These are phyloP conservation scores for Diplodia intermedia DNA, from an alignment of 2,329 filamentous ascomycete genomes.

Conservation along the genomic window DNA sequence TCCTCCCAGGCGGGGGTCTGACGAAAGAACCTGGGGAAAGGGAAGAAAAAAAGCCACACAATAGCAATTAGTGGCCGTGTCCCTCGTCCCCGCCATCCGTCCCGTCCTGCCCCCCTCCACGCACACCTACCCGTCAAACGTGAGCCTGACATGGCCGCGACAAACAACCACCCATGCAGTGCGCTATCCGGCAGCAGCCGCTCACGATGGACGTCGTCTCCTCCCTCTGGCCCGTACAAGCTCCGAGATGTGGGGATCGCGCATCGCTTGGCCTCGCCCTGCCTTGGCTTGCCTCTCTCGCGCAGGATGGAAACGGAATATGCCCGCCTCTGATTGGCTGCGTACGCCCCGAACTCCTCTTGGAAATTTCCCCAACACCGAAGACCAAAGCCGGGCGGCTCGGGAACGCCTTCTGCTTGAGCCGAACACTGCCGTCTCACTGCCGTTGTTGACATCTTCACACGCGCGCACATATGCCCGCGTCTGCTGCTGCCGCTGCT, in stretches of 20 bases:
- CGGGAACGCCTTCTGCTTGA: neutral
- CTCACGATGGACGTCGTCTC: no score
- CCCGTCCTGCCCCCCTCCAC: neutral
- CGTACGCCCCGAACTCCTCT: no score
- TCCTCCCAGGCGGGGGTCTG: neutral
- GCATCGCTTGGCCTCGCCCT: neutral
- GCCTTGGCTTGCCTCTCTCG: slow-evolving; percentile 1
- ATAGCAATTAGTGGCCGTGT: neutral
- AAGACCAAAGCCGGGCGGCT: neutral
- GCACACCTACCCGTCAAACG: neutral
- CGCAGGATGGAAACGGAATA: neutral
- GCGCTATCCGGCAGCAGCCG: neutral
- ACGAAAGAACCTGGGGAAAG: neutral
- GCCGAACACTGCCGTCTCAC: slow-evolving; percentile 6
- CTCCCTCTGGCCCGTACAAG: slow-evolving; percentile 8
- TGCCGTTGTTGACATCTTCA: neutral
- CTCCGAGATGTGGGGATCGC: slow-evolving; percentile 20
- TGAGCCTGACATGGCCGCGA: neutral
- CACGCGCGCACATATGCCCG: neutral
- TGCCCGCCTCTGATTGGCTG: slow-evolving; percentile 3
- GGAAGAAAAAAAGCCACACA: neutral
- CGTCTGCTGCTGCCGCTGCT: neutral
- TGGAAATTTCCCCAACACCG: no score
- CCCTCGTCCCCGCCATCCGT: neutral
- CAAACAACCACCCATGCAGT: neutral